A percentile compares a stretch with the other conserved stretches of the same genome.
phyloP scores from a whole-genome alignment of 73 alveolate species.

The Tetrahymena malaccensis region DNA sequence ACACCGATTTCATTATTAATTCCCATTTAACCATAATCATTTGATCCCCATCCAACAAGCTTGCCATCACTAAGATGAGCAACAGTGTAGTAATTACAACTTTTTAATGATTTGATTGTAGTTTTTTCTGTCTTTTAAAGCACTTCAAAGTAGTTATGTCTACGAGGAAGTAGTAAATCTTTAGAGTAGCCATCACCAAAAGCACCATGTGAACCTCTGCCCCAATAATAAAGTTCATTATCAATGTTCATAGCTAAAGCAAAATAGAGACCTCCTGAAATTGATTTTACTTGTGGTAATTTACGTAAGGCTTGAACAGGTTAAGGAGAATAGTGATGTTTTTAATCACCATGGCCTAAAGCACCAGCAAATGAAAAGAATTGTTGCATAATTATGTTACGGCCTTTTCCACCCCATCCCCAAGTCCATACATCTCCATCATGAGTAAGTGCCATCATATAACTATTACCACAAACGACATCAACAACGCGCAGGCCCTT shows the following conservation, averaged over 20 bases:
- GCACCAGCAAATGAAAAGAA: conserved; percentile 32
- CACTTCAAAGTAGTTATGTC: conserved; percentile 22
- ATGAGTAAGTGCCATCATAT: conserved; percentile 68
- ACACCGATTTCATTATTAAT: conserved; percentile 44
- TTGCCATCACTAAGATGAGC: conserved; percentile 54
- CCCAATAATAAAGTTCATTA: conserved; percentile 28
- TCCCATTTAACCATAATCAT: conserved; percentile 81
- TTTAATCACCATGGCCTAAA: conserved; percentile 63
- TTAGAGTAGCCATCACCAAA: conserved; percentile 45
- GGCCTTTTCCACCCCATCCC: conserved; percentile 78
- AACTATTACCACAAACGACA: conserved; percentile 79
- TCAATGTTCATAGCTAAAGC: conserved; percentile 22
- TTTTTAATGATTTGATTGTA: conserved; percentile 1
- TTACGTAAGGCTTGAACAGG: conserved; percentile 41
- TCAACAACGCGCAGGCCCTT: conserved; percentile 45
- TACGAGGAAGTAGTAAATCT: background rate
- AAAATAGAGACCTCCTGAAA: conserved; percentile 22
- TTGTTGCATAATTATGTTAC: conserved; percentile 20
- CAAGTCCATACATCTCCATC: conserved; percentile 89
- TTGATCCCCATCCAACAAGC: conserved; percentile 88
- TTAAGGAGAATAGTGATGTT: conserved; percentile 34
- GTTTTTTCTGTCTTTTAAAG: conserved; percentile 4
- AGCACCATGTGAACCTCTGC: conserved; percentile 42
- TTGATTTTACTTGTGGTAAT: conserved; percentile 17
- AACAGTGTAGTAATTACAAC: conserved; percentile 47